A percentile compares a stretch with the other conserved stretches of the same genome.
Conservation (phyloP, 1,139 yeast genomes). For the Saccharomycopsis phalli region DNA sequence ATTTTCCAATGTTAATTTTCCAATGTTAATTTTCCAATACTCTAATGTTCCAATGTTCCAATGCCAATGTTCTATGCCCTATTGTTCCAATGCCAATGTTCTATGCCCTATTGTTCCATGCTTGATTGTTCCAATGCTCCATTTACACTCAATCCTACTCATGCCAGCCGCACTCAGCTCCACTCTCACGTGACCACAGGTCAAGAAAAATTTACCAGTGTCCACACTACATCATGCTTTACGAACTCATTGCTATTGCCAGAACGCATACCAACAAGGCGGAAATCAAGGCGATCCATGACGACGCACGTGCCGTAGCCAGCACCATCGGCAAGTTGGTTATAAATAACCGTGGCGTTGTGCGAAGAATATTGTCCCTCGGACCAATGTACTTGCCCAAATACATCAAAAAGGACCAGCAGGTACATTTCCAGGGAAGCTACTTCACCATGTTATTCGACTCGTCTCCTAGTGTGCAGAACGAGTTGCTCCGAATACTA, state of each 20-base stretch:
- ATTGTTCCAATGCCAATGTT: too few relatives aligned
- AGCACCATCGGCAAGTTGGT: slow-evolving; percentile 76
- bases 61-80: too few relatives aligned
- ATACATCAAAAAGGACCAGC: slow-evolving; percentile 78
- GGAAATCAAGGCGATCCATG: slow-evolving; percentile 39
- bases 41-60: too few relatives aligned
- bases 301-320: slow-evolving; percentile 65
- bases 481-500: slow-evolving; percentile 72
- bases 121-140: too few relatives aligned
- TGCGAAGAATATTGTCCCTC: slow-evolving; percentile 70
- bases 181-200: too few relatives aligned
- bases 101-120: too few relatives aligned
- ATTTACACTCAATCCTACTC: too few relatives aligned
- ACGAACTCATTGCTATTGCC: slow-evolving; percentile 85
- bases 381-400: slow-evolving; percentile 76
- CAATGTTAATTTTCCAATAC: too few relatives aligned
- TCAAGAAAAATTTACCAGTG: too few relatives aligned
- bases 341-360: slow-evolving; percentile 84
- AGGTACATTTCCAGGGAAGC: slow-evolving; percentile 82
- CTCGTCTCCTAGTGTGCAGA: slow-evolving; percentile 75
- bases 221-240: slow-evolving; percentile 63
- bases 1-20: too few relatives aligned
- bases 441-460: slow-evolving; percentile 85
- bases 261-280: slow-evolving; percentile 45
- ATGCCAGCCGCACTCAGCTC: too few relatives aligned